Conservation (phyloP, 257 asterid genomes). For the Jaltomata sinuosa region DNA sequence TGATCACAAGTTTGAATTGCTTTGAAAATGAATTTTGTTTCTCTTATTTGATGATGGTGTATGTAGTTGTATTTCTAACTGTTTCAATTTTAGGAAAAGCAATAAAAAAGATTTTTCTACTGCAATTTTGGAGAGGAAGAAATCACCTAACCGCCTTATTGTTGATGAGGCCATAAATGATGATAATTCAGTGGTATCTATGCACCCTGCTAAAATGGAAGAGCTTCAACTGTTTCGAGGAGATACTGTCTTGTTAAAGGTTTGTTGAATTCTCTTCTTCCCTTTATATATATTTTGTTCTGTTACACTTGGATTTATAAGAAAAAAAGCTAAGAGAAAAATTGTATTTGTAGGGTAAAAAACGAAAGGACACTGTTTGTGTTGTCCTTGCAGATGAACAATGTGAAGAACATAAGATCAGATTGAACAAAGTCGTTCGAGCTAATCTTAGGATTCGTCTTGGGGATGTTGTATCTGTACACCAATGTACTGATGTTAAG, state of each 20-base stretch:
- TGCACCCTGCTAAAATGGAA: slow-evolving; percentile 78
- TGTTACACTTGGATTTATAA: too few relatives aligned
- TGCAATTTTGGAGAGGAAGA: slow-evolving; percentile 80
- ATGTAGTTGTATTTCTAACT: neutral
- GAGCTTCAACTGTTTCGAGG: slow-evolving; percentile 89
- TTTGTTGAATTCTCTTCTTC: slow-evolving; percentile 2
- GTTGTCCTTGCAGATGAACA: slow-evolving; percentile 75
- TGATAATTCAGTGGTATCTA: slow-evolving; percentile 73
- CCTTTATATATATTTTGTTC: too few relatives aligned
- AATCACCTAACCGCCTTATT: slow-evolving; percentile 64
- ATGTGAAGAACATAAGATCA: slow-evolving; percentile 67
- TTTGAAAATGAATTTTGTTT: too few relatives aligned
- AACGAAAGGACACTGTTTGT: slow-evolving; percentile 63
- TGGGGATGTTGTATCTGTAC: slow-evolving; percentile 85
- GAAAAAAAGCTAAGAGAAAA: neutral
- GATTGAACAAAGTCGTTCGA: slow-evolving; percentile 78
- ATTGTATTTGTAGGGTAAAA: slow-evolving; percentile 57
- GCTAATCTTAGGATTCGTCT: slow-evolving; percentile 67
- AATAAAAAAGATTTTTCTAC: slow-evolving; percentile 74
- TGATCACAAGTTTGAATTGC: neutral
- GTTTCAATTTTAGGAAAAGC: slow-evolving; percentile 45
- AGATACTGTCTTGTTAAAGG: slow-evolving; percentile 78
- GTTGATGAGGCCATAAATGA: slow-evolving; percentile 82
- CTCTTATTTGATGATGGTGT: neutral
- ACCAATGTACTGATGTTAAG: slow-evolving; percentile 81